phyloP scores from a whole-genome alignment of 139 green algal genomes.

The Coccomyxa sp. region DNA sequence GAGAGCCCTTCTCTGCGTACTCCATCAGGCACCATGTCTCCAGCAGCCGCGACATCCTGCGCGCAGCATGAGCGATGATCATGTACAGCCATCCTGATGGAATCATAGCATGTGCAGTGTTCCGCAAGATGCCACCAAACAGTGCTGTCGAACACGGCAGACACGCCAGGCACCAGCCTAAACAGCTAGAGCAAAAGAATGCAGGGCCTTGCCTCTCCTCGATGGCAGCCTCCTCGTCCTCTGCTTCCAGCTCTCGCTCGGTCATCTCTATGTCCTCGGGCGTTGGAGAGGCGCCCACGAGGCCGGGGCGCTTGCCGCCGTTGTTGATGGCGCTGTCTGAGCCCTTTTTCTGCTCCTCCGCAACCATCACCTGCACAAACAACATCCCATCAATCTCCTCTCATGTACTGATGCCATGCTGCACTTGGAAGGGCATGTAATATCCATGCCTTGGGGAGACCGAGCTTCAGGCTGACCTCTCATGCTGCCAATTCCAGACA shows the following conservation, averaged over 20 bases:
- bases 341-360: neutral
- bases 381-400: too few species aligned
- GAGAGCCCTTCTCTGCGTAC: conserved; percentile 10
- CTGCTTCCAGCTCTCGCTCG: neutral
- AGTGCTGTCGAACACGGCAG: too few species aligned
- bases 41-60: conserved; percentile 5
- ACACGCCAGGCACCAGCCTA: neutral
- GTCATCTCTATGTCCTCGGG: neutral
- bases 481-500: too few species aligned
- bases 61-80: neutral
- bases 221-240: neutral
- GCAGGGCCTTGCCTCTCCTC: neutral
- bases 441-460: too few species aligned
- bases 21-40: conserved; percentile 26
- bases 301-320: neutral
- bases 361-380: too few species aligned
- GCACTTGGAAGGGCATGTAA: too few species aligned
- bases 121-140: too few species aligned
- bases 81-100: neutral
- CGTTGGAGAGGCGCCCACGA: neutral
- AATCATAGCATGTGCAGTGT: neutral
- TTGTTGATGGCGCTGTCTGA: neutral
- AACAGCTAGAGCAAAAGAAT: neutral
- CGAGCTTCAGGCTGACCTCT: too few species aligned
- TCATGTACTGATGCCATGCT: too few species aligned